Conservation (phyloP, 805 yeast species). For the Ogataea ganodermae region DNA sequence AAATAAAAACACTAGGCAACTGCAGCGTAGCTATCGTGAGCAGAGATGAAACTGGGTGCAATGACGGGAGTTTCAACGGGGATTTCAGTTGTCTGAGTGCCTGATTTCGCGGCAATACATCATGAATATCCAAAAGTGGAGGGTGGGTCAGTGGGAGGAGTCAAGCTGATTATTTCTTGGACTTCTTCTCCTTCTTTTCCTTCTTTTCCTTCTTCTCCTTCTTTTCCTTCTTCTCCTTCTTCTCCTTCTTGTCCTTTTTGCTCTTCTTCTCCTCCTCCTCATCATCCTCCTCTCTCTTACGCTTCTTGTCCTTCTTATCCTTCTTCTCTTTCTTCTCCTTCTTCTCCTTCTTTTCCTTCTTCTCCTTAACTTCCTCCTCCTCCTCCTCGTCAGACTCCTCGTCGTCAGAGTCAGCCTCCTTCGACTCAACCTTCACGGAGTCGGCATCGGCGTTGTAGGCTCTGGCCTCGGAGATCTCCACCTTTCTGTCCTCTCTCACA, state of each 20-base stretch:
- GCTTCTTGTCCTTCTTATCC: conserved; percentile 27
- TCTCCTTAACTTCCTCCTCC: conserved; percentile 24
- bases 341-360: conserved; percentile 28
- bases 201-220: conserved; percentile 23
- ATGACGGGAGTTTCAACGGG: conserved; percentile 3
- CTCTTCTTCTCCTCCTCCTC: conserved; percentile 33
- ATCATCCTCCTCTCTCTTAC: conserved; percentile 24
- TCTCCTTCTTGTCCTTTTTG: conserved; percentile 33
- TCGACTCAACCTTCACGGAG: conserved; percentile 45
- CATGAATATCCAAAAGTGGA: background rate
- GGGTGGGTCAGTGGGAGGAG: background rate
- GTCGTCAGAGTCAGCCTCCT: conserved; percentile 33
- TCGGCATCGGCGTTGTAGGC: conserved; percentile 97
- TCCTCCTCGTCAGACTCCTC: conserved; percentile 36
- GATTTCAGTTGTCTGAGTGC: conserved; percentile 1
- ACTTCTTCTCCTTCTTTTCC: conserved; percentile 24
- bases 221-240: conserved; percentile 26
- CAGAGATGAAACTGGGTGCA: conserved; percentile 2
- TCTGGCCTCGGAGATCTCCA: conserved; percentile 79
- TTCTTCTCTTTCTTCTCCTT: conserved; percentile 29
- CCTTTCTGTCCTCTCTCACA: conserved; percentile 80
- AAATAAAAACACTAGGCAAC: conserved; percentile 8
- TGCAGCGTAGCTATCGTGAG: conserved; percentile 7
- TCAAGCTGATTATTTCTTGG: conserved; percentile 17
- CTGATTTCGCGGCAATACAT: conserved; percentile 5